Evolutionary conservation across 225 moss, liverwort and hornwort genomes (phyloP).

Genomic region (Sphagnum contortum): DNA sequence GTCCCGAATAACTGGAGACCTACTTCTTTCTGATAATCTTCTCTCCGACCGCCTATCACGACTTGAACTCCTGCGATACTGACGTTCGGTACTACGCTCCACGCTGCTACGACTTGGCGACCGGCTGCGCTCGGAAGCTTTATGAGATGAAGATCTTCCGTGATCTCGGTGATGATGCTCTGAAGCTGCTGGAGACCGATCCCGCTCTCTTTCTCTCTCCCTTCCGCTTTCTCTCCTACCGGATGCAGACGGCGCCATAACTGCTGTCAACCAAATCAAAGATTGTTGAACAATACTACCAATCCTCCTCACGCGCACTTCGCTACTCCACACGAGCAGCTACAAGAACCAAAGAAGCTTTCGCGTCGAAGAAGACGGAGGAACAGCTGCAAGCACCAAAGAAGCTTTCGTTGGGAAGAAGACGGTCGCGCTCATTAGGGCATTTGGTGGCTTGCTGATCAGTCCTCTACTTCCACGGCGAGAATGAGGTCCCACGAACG

Average conservation of each 20-base stretch:
- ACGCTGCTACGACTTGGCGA: slow-evolving; percentile 38
- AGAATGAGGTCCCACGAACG: no score
- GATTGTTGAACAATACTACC: no score
- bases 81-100: slow-evolving; percentile 29
- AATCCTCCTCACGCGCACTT: no score
- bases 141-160: slow-evolving; percentile 21
- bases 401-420: no score
- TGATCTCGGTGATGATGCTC: slow-evolving; percentile 38
- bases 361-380: no score
- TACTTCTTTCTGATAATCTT: slow-evolving; percentile 16
- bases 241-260: slow-evolving; percentile 49
- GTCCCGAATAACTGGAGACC: slow-evolving; percentile 35
- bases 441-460: no score
- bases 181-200: slow-evolving; percentile 25
- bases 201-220: slow-evolving; percentile 10
- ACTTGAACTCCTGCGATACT: slow-evolving; percentile 33
- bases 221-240: slow-evolving; percentile 20
- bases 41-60: slow-evolving; percentile 32
- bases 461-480: no score
- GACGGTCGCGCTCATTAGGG: no score
- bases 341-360: no score
- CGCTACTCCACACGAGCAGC: no score
- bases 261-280: no score
- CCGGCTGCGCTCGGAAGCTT: slow-evolving; percentile 32
- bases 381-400: no score